Base-by-base conservation (phyloP, 768 basidiomycete species). In the Naganishia vaughanmartiniae region DNA sequence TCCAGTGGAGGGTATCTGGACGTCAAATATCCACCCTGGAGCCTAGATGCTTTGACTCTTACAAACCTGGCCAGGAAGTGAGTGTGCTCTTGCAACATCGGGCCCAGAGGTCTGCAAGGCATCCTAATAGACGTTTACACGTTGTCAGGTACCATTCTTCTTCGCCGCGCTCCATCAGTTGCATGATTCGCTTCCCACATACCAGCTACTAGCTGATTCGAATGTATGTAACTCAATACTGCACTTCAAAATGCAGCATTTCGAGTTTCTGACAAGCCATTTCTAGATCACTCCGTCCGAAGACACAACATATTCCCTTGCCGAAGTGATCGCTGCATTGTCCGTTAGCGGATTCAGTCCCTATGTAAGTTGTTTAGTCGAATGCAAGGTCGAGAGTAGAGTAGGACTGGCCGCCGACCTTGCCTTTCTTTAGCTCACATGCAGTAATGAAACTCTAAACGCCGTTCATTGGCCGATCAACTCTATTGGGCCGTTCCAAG, bases 81-180 rank as follows among this genome's bases (percentile, higher is more conserved):
- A 70, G 75, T 74, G 17, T 3, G 42, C 15, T 34, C 45, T 30
- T 26, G 17, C 26, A 28, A 28, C 26, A 14, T 54, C 2, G 42
- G 10, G 15, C 67, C n/a, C 66, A 28, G 36, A 7, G 45, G 51
- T 33, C 28, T 4, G n/a, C 9, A 28, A 5, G 24, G 17, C 34
- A 31, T 53, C 26, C n/a, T 45, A 17, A 11, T 45, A 12, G 14
- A 57, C 39, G 3, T 19, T 53, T 3, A 34, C 30, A n/a, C 12
- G 31, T n/a, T 26, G 21, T 19, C 28, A 80, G 78, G 79, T 81
- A 24, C 73, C 78, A 0, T 63, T 70, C 14, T 81, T 77, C 73
- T 79, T 81, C 69, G 66, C 74, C 31, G 69, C 92, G 1, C 34
- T 81, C 14, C 76, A 77, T 65, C 65, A 76, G 30, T 57, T 81